Percentiles rank a stretch among this genome's conserved stretches.
Evolutionary conservation across 768 basidiomycete species (phyloP).

Genomic region (Russula olivacea): DNA sequence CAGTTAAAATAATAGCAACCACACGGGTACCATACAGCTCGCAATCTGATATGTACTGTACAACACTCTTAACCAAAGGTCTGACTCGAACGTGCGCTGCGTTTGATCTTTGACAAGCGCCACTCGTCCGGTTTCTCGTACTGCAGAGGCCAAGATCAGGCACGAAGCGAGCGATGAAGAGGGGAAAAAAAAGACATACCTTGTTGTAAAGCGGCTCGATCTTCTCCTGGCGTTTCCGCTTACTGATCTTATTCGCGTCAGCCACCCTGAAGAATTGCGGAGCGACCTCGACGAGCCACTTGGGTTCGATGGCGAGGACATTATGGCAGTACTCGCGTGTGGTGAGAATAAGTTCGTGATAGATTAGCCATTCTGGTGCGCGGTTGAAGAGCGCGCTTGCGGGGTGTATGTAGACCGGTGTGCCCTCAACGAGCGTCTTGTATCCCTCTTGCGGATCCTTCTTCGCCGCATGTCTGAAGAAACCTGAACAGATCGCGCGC

Average conservation of each 20-base stretch:
- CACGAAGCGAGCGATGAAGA: neutral
- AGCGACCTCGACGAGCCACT: slow-evolving; percentile 97
- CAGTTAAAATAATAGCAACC: neutral
- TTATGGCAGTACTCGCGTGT: slow-evolving; percentile 94
- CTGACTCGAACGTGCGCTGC: slow-evolving; percentile 90
- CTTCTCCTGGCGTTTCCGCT: slow-evolving; percentile 93
- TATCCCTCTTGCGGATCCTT: slow-evolving; percentile 98
- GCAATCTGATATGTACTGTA: too few relatives aligned
- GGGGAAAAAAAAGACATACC: slow-evolving; percentile 28
- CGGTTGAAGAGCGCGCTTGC: slow-evolving; percentile 96
- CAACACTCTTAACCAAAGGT: slow-evolving; percentile 68
- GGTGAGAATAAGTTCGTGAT: slow-evolving; percentile 93
- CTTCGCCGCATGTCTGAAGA: slow-evolving; percentile 97
- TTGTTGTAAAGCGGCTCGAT: slow-evolving; percentile 96
- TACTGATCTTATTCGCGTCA: slow-evolving; percentile 95
- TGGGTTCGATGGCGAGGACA: slow-evolving; percentile 93
- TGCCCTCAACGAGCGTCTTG: slow-evolving; percentile 95
- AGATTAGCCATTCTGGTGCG: slow-evolving; percentile 91
- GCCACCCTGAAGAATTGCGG: slow-evolving; percentile 99
- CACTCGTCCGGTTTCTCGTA: slow-evolving; percentile 94
- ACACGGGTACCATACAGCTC: too few relatives aligned
- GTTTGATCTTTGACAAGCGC: slow-evolving; percentile 88
- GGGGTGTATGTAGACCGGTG: slow-evolving; percentile 98
- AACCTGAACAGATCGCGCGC: slow-evolving; percentile 94
- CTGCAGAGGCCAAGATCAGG: slow-evolving; percentile 27